Percentiles rank a stretch among this genome's conserved stretches.
These are phyloP conservation scores for Globisporangium viniferum DNA, from an alignment of 352 stramenopile species.

Conservation along the genomic window DNA sequence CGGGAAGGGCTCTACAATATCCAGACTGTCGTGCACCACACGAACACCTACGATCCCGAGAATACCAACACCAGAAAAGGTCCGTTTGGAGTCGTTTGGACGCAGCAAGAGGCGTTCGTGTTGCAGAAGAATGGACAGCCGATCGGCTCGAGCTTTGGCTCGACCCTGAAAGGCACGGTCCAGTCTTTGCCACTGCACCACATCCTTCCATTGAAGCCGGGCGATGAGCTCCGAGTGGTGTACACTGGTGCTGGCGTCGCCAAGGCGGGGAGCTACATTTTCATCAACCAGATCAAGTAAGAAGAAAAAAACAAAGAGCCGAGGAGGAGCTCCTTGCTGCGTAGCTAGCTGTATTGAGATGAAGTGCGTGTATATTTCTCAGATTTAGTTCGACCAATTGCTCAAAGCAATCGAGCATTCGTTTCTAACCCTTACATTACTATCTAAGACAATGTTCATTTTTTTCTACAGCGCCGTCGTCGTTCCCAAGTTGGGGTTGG, in stretches of 20 bases:
- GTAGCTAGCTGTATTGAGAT: no score
- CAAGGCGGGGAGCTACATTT: not conserved
- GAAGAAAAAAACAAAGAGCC: not conserved
- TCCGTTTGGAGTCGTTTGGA: not conserved
- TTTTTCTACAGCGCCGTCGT: no score
- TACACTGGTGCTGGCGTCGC: constrained; percentile 7
- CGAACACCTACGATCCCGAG: not conserved
- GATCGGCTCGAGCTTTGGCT: not conserved
- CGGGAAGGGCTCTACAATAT: constrained; percentile 6
- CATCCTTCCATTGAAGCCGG: not conserved
- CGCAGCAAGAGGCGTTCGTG: not conserved
- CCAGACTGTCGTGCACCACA: constrained; percentile 7
- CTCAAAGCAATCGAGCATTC: no score
- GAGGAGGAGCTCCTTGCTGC: not conserved
- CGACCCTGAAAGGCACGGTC: not conserved
- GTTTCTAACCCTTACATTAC: no score
- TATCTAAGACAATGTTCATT: no score
- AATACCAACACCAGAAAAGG: not conserved
- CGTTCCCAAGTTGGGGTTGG: no score
- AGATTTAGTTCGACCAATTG: no score
- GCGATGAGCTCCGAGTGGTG: constrained; percentile 8
- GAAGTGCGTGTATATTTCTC: no score
- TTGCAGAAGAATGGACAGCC: not conserved
- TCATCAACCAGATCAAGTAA: constrained; percentile 33
- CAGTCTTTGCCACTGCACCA: constrained; percentile 3